Percentiles rank a stretch among this genome's conserved stretches.
phyloP scores from a whole-genome alignment of 768 basidiomycete species.

The Lactarius quietus region DNA sequence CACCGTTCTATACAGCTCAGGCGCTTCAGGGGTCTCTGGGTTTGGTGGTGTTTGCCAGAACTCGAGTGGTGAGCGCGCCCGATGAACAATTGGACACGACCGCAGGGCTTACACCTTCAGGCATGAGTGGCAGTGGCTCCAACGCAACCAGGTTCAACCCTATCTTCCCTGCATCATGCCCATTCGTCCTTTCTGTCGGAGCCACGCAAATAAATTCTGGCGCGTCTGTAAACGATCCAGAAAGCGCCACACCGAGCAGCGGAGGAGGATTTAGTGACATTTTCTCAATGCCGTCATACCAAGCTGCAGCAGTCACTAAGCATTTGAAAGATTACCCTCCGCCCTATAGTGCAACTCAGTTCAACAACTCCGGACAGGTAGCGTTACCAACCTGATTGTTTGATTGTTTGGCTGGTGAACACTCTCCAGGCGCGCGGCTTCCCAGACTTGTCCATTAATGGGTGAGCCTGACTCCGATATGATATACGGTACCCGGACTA shows the following conservation, averaged over 20 bases:
- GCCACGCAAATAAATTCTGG: constrained; percentile 37
- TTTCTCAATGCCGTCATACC: constrained; percentile 39
- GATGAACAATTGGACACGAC: too few species aligned
- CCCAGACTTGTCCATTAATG: constrained; percentile 36
- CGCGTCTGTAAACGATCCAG: constrained; percentile 34
- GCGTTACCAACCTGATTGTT: neutral
- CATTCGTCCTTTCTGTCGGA: constrained; percentile 40
- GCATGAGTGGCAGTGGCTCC: constrained; percentile 24
- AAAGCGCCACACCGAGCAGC: constrained; percentile 38
- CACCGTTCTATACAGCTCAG: constrained; percentile 41
- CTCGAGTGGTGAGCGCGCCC: too few species aligned
- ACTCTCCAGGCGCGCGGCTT: constrained; percentile 28
- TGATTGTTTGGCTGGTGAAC: neutral
- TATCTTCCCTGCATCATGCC: constrained; percentile 43
- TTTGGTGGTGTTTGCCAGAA: too few species aligned
- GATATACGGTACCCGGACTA: too few species aligned
- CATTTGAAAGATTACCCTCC: constrained; percentile 36
- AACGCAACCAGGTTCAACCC: constrained; percentile 39
- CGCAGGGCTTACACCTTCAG: constrained; percentile 22
- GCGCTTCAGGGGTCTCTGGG: too few species aligned
- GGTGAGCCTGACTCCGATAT: constrained; percentile 24
- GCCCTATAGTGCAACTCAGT: constrained; percentile 33
- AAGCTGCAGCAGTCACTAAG: constrained; percentile 30
- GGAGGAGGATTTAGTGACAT: constrained; percentile 43
- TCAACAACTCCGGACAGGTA: constrained; percentile 35